Percentiles rank a stretch among this genome's conserved stretches.
Conservation (phyloP, 108 stramenopile species). For the Nannochloropsis salina region DNA sequence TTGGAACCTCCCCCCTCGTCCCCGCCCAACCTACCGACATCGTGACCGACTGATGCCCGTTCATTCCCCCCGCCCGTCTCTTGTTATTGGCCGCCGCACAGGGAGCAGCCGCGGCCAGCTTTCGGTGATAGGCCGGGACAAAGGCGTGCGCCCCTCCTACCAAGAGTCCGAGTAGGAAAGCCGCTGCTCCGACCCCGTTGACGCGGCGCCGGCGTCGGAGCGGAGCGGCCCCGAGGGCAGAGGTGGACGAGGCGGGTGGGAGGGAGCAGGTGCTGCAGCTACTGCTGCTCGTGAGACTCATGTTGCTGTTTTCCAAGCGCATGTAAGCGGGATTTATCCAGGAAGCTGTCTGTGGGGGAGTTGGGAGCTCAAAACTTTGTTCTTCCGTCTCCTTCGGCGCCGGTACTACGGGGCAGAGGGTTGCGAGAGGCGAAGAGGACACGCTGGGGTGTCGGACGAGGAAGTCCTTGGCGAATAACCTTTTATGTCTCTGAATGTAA, state of each 20-base stretch:
- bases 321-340: not conserved
- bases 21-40: not conserved
- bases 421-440: too few relatives aligned
- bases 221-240: not conserved
- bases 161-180: not conserved
- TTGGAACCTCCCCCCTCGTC: not conserved
- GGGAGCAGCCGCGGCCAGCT: not conserved
- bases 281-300: not conserved
- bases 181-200: not conserved
- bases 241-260: not conserved
- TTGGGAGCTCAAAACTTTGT: too few relatives aligned
- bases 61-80: not conserved
- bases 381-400: too few relatives aligned
- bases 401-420: too few relatives aligned
- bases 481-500: too few relatives aligned
- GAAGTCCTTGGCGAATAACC: too few relatives aligned
- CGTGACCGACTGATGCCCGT: not conserved
- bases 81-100: slow-evolving; percentile 5
- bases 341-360: too few relatives aligned
- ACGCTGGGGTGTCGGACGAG: too few relatives aligned
- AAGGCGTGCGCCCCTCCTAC: slow-evolving; percentile 14
- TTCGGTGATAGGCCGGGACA: not conserved
- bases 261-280: slow-evolving; percentile 14
- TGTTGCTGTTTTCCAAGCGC: not conserved
- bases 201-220: not conserved